phyloP scores from a whole-genome alignment of 73 alveolate species.

The Symbiodinium pilosum region DNA sequence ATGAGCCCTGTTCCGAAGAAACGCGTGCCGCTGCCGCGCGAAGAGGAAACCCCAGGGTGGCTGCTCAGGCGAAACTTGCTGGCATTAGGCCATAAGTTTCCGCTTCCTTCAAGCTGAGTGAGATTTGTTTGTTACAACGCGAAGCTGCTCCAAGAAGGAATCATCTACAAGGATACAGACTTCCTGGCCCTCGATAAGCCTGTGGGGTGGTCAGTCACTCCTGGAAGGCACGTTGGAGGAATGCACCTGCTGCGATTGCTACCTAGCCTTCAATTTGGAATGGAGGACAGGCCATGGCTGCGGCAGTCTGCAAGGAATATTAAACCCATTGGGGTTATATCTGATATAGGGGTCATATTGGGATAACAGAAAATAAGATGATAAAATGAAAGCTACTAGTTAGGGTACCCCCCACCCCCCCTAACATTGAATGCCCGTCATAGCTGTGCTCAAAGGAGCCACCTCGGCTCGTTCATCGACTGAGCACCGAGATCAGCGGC shows the following conservation, averaged over 20 bases:
- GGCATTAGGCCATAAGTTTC: no score
- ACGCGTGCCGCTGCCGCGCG: constrained; percentile 1
- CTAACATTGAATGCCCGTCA: neutral
- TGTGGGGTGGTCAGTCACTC: constrained; percentile 73
- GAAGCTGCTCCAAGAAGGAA: neutral
- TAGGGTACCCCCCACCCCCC: neutral
- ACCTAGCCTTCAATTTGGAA: constrained; percentile 64
- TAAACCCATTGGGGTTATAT: no score
- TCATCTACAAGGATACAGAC: constrained; percentile 80
- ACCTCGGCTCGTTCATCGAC: constrained; percentile 67
- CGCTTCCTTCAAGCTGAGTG: no score
- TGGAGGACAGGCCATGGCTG: no score
- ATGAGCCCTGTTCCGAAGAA: constrained; percentile 93
- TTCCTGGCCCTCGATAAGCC: constrained; percentile 91
- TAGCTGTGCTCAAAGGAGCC: constrained; percentile 31
- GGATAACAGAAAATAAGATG: no score
- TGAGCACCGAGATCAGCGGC: constrained; percentile 91
- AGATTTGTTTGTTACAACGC: neutral
- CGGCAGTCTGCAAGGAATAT: no score
- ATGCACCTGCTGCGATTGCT: constrained; percentile 41
- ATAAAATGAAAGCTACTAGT: no score
- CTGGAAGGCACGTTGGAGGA: constrained; percentile 75
- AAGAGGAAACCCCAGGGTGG: neutral
- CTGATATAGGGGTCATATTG: no score
- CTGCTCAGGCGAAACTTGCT: constrained; percentile 16